Percentiles rank a stretch among this genome's conserved stretches.
Evolutionary conservation across 192 early-diverging fungal species (phyloP).

Genomic region (Kappamyces sp.): DNA sequence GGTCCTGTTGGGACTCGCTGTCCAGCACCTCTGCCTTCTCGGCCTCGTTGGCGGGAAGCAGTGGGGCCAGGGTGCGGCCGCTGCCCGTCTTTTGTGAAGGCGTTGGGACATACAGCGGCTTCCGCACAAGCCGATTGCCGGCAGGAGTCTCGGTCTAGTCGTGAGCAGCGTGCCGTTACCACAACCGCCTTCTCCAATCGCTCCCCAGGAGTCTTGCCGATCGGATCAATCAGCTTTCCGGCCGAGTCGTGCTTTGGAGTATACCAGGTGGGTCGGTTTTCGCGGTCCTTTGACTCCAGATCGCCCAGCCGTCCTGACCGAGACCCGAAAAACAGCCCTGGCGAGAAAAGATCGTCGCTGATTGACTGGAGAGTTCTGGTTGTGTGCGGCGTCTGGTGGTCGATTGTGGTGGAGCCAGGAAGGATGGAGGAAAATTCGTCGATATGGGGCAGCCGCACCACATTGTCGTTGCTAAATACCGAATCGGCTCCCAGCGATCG

Average conservation of each 20-base stretch:
- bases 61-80: no score
- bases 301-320: slow-evolving; percentile 6
- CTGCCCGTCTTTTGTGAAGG: neutral
- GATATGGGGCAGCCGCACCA: no score
- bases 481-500: no score
- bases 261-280: slow-evolving; percentile 13
- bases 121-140: slow-evolving; percentile 4
- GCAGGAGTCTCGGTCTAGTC: neutral
- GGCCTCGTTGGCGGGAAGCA: no score
- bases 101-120: slow-evolving; percentile 7
- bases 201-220: slow-evolving; percentile 8
- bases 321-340: slow-evolving; percentile 10
- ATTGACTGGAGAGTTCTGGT: neutral
- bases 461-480: no score
- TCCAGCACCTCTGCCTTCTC: no score
- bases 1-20: no score
- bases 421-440: no score
- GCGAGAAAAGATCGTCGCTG: slow-evolving; percentile 2
- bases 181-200: slow-evolving; percentile 4
- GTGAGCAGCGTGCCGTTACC: neutral
- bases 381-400: slow-evolving; percentile 5
- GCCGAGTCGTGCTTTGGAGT: slow-evolving; percentile 9
- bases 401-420: neutral
- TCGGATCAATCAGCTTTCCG: slow-evolving; percentile 13
- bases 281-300: neutral